Percentiles rank a stretch among this genome's conserved stretches.
Conservation (phyloP, 257 asterid species). For the Solanum rostratum region DNA sequence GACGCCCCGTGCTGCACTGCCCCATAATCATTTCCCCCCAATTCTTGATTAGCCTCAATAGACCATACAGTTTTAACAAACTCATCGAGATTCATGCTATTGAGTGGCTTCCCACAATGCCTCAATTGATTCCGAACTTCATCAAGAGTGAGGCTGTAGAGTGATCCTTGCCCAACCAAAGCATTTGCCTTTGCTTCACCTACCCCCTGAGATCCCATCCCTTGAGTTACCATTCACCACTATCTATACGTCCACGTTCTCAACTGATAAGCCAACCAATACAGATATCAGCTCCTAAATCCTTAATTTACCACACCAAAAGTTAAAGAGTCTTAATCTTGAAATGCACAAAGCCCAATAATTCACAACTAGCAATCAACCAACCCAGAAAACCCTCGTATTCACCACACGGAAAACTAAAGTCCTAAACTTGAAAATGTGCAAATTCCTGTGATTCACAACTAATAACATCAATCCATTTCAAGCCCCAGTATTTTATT, state of each 20-base stretch:
- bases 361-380: not conserved
- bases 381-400: not conserved
- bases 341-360: not conserved
- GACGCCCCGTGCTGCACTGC: conserved; percentile 21
- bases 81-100: conserved; percentile 91
- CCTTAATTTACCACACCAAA: not conserved
- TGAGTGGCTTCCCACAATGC: conserved; percentile 66
- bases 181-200: conserved; percentile 28
- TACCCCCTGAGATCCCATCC: conserved; percentile 76
- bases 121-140: conserved; percentile 83
- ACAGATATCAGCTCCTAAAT: not conserved
- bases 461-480: not conserved
- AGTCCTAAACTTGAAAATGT: not conserved
- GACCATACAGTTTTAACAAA: conserved; percentile 71
- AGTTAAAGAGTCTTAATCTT: not conserved
- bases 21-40: conserved; percentile 23
- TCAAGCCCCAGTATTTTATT: not conserved
- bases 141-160: conserved; percentile 82
- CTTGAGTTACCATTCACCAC: not conserved
- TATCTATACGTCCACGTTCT: not conserved
- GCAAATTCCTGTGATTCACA: not conserved
- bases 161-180: conserved; percentile 58
- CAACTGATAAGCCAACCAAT: not conserved
- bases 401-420: not conserved
- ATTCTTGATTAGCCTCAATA: conserved; percentile 48